Evolutionary conservation across 202 grass and related monocot genomes (phyloP).

Genomic region (Saccharum hybrid): DNA sequence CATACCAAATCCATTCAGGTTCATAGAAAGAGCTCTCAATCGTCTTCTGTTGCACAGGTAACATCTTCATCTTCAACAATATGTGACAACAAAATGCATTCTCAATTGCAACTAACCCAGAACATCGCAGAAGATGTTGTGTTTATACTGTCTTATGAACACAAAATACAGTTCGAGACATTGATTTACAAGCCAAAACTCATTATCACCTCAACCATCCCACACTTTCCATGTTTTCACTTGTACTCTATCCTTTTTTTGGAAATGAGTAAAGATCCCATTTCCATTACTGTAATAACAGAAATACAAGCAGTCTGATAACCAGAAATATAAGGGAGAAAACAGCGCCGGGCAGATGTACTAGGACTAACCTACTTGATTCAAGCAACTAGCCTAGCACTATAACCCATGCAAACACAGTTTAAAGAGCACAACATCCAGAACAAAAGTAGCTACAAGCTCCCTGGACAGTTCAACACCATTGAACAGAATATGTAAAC

Average conservation of each 20-base stretch:
- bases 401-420: not conserved
- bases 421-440: not conserved
- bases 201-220: conserved; percentile 7
- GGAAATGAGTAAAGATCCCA: not conserved
- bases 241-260: not conserved
- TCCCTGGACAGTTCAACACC: not conserved
- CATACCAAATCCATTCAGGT: not conserved
- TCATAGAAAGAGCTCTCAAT: not conserved
- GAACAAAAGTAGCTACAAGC: not conserved
- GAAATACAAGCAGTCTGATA: not conserved
- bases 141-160: not conserved
- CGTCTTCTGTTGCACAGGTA: conserved; percentile 1
- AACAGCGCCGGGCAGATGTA: not conserved
- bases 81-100: conserved; percentile 22
- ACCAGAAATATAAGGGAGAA: not conserved
- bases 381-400: not conserved
- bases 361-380: not conserved
- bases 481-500: not conserved
- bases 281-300: not conserved
- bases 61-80: conserved; percentile 18
- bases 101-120: not conserved
- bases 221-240: conserved; percentile 6
- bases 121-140: not conserved
- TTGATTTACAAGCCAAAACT: not conserved
- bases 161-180: conserved; percentile 18